These are phyloP conservation scores for Melampsora americana DNA, from an alignment of 1,284 basidiomycete genomes.

Conservation along the genomic window DNA sequence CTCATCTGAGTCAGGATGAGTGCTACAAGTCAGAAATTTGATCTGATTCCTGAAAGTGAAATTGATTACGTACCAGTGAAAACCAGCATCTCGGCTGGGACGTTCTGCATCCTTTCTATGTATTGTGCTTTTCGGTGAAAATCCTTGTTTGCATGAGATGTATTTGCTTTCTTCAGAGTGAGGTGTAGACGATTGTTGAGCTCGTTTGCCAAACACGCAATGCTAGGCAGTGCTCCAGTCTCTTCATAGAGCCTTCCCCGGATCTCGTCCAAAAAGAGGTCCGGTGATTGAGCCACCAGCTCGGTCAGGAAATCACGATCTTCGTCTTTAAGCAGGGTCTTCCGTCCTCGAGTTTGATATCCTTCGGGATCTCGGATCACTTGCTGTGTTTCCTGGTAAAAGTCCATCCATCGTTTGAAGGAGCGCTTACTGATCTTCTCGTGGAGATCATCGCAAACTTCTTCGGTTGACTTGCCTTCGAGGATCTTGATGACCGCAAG, in stretches of 20 bases:
- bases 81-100: conserved; percentile 11
- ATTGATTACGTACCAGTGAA: background rate
- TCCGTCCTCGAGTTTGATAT: background rate
- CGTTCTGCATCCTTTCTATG: background rate
- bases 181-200: background rate
- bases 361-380: conserved; percentile 9
- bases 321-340: background rate
- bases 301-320: conserved; percentile 13
- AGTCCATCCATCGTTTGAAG: conserved; percentile 7
- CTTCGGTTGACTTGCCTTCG: too few relatives aligned
- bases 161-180: background rate
- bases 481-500: too few relatives aligned
- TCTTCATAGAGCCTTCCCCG: background rate
- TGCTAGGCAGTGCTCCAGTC: background rate
- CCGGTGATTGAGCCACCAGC: background rate
- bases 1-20: too few relatives aligned
- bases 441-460: too few relatives aligned
- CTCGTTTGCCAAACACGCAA: background rate
- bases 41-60: too few relatives aligned
- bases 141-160: conserved; percentile 1
- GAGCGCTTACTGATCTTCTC: background rate
- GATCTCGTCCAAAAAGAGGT: conserved; percentile 11
- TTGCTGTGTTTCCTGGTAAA: conserved; percentile 9
- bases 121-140: background rate
- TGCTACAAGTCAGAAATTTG: too few relatives aligned